phyloP scores from a whole-genome alignment of 2,329 filamentous ascomycete genomes.

The Phialophora verrucosa region DNA sequence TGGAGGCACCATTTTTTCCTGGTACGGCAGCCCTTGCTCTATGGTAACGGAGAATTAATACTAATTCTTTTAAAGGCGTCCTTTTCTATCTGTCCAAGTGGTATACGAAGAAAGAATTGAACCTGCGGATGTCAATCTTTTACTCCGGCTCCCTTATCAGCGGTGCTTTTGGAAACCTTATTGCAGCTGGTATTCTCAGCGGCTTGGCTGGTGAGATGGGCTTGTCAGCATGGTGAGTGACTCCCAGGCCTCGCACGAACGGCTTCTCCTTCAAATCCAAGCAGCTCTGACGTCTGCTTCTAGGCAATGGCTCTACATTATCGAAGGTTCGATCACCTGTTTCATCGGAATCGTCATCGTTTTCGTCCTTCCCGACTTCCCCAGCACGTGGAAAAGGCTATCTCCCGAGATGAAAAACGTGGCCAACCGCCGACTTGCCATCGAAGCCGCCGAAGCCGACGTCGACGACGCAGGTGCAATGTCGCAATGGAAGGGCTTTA shows the following conservation, averaged over 20 bases:
- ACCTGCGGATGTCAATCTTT: conserved; percentile 60
- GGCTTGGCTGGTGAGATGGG: conserved; percentile 62
- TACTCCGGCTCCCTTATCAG: conserved; percentile 63
- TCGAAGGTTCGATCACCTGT: conserved; percentile 60
- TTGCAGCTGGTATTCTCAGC: conserved; percentile 57
- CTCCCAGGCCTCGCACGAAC: conserved; percentile 32
- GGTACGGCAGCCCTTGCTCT: conserved; percentile 32
- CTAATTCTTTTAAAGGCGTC: conserved; percentile 48
- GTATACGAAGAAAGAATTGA: conserved; percentile 67
- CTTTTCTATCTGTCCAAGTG: conserved; percentile 66
- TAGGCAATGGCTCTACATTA: conserved; percentile 63
- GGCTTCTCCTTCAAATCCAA: neutral
- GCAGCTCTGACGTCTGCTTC: neutral
- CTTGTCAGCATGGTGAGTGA: conserved; percentile 59
- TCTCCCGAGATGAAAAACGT: conserved; percentile 54
- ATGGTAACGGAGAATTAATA: neutral
- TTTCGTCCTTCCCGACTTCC: conserved; percentile 49
- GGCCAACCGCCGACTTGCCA: conserved; percentile 56
- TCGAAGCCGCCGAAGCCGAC: conserved; percentile 58
- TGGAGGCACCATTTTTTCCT: conserved; percentile 55
- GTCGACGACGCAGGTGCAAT: conserved; percentile 56
- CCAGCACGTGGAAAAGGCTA: conserved; percentile 52
- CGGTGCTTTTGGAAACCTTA: conserved; percentile 60
- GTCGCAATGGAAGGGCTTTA: conserved; percentile 57
- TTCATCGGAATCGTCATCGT: conserved; percentile 47